phyloP scores from a whole-genome alignment of 108 stramenopile species.

The Stephanodiscus triporus region DNA sequence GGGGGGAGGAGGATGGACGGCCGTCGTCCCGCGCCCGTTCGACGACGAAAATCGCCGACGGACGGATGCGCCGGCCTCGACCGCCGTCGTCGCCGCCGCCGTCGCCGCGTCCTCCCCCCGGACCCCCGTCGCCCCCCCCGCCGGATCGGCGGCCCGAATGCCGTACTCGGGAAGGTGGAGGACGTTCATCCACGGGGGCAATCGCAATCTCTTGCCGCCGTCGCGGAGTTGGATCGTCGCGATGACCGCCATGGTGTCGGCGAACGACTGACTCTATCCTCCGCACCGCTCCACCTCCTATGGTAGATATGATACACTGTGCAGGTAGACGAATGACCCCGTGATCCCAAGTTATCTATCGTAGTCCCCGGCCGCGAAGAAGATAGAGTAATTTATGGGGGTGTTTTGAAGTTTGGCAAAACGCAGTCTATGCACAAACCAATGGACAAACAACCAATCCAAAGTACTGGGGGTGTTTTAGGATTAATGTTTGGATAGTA shows the following conservation, averaged over 20 bases:
- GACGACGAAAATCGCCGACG: constrained; percentile 1
- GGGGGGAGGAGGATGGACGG: neutral
- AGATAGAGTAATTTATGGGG: too few relatives aligned
- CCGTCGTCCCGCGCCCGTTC: neutral
- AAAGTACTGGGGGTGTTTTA: too few relatives aligned
- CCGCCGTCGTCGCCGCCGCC: neutral
- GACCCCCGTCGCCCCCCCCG: neutral
- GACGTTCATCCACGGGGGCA: constrained; percentile 8
- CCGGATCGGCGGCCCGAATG: neutral
- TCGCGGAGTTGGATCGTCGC: neutral
- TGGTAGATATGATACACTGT: too few relatives aligned
- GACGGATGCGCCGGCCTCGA: neutral
- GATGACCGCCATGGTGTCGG: neutral
- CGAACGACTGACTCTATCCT: too few relatives aligned
- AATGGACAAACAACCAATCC: too few relatives aligned
- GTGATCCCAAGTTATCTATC: too few relatives aligned
- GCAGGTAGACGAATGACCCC: too few relatives aligned
- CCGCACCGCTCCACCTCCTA: too few relatives aligned
- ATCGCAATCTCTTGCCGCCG: neutral
- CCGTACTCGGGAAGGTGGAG: constrained; percentile 12
- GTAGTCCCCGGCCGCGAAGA: too few relatives aligned
- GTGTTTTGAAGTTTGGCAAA: too few relatives aligned
- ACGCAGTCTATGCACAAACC: too few relatives aligned
- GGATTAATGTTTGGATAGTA: too few relatives aligned
- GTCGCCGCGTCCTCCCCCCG: neutral